Base-by-base conservation (phyloP, 305 asterid species). In the Ruellia speciosa region DNA sequence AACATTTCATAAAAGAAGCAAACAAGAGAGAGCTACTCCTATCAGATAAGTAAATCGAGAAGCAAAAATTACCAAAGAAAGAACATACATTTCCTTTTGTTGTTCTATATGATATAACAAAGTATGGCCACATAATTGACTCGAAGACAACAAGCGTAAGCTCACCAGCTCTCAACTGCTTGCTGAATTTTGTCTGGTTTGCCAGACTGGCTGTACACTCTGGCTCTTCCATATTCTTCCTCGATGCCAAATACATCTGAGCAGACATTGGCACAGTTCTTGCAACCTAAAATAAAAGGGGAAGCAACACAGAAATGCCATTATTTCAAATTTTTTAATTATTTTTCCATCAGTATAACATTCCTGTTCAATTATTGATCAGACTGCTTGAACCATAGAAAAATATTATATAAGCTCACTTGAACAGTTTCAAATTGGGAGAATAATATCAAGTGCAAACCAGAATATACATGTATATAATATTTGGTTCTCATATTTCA, bases 191-290 rank as follows among this genome's bases (percentile, higher is more conserved):
- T 58, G 35, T 92, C 95, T 15, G 46, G 56, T 37, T 51, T 71
- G 62, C 96, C 99, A 9, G 68, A 62, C 71, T 92, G 99, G 75
- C 62, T 56, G 49, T 92, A 82, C 56, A 76, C 99, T 78, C 99
- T 76, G 71, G 99, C 99, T 72, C 99, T 82, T 71, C 99, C 99
- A 66, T 79, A 88, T 57, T 92, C 99, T 70, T 92, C 99, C 77
- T 92, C 99, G 11, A 92, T 92, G 56, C 66, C 76, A 68, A 92
- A 92, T 57, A 92, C 95, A 52, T 56, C 64, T 2, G 86, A 68
- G 66, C 96, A 87, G 56, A 92, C 88, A 72, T 92, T 86, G 62
- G 87, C 88, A 71, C 98, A 92, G 58, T 88, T 92, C 81, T 88
- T 92, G 85, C 98, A 88, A 59, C 98, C 98, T 92, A 64, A 35